phyloP scores from a whole-genome alignment of 495 filamentous ascomycete species.

The Talaromyces trachyspermus region DNA sequence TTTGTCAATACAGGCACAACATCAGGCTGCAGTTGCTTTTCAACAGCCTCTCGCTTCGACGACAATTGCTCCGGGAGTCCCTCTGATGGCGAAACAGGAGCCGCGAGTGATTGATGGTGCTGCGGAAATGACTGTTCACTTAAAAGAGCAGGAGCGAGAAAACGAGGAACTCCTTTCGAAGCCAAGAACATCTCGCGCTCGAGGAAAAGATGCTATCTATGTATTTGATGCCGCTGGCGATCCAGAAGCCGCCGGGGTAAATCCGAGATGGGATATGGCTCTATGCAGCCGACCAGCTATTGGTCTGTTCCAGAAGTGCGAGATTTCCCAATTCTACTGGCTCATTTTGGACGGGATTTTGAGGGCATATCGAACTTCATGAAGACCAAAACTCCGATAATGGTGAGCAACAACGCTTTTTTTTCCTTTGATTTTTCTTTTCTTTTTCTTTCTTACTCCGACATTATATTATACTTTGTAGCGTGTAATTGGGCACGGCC shows the following conservation, averaged over 20 bases:
- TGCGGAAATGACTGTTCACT: conserved; percentile 12
- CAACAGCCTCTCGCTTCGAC: conserved; percentile 13
- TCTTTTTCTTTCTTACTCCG: background rate
- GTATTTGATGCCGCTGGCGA: conserved; percentile 34
- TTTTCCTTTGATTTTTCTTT: conserved; percentile 4
- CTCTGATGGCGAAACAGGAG: conserved; percentile 25
- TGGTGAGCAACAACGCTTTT: conserved; percentile 52
- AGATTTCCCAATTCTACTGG: conserved; percentile 72
- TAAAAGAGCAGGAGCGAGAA: conserved; percentile 21
- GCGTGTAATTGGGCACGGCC: background rate
- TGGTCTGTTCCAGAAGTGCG: conserved; percentile 90
- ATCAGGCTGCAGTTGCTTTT: conserved; percentile 16
- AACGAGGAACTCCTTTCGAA: conserved; percentile 17
- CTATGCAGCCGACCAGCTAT: conserved; percentile 75
- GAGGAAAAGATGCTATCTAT: conserved; percentile 32
- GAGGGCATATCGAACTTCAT: conserved; percentile 74
- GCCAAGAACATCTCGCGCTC: conserved; percentile 25
- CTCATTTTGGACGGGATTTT: conserved; percentile 86
- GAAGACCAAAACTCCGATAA: conserved; percentile 86
- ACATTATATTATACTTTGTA: background rate
- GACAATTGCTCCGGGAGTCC: conserved; percentile 7
- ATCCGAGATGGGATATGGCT: conserved; percentile 32
- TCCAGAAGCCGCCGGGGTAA: conserved; percentile 22
- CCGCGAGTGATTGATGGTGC: conserved; percentile 22
- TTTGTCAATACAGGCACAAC: conserved; percentile 8